Evolutionary conservation across 768 basidiomycete genomes (phyloP).

Genomic region (Tricholoma saponaceum): DNA sequence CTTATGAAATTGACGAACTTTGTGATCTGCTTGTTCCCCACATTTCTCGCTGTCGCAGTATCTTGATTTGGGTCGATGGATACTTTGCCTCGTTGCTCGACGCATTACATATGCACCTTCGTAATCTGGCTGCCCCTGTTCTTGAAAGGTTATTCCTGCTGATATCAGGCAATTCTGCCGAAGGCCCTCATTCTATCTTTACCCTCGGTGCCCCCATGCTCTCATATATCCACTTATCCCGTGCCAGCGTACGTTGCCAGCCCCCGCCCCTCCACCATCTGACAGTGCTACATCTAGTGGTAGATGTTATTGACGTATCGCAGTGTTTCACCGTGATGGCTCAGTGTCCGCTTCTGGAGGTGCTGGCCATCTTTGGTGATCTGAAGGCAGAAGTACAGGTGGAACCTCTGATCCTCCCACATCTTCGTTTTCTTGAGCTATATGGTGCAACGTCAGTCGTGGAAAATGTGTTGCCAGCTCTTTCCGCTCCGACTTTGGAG

Average conservation of each 20-base stretch:
- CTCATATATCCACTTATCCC: not conserved
- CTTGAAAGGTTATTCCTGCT: not conserved
- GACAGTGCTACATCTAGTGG: not conserved
- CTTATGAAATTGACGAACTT: not conserved
- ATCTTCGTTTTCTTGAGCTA: not conserved
- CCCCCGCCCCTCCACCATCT: not conserved
- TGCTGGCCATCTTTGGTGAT: not conserved
- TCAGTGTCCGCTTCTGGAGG: not conserved
- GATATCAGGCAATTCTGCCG: not conserved
- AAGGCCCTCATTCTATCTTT: not conserved
- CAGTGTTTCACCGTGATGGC: not conserved
- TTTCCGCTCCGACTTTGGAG: not conserved
- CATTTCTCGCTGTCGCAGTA: not conserved
- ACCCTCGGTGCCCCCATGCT: not conserved
- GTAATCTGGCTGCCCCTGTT: not conserved
- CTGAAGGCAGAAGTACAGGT: not conserved
- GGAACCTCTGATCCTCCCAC: not conserved
- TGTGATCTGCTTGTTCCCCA: not conserved
- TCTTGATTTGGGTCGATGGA: not conserved
- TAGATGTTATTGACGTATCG: not conserved
- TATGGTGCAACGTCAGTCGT: not conserved
- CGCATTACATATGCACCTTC: not conserved
- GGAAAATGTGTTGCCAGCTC: not conserved
- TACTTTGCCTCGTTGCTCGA: not conserved
- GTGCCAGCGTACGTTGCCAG: not conserved